Base-by-base conservation (phyloP, 2,329 filamentous ascomycete species). In the Clarireedia paspali region DNA sequence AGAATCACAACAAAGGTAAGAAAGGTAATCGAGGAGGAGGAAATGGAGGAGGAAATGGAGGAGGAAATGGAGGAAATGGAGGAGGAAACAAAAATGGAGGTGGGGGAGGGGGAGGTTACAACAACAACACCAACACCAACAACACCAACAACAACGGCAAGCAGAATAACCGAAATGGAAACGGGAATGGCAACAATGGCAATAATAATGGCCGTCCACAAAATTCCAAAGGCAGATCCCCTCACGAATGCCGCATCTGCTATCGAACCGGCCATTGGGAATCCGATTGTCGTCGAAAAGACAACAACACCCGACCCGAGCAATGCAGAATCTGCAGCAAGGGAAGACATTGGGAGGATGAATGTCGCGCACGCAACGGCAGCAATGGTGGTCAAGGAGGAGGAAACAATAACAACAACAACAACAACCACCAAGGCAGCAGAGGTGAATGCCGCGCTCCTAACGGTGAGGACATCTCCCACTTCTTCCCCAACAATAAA, bases 281-380 rank as follows among this genome's bases (percentile, higher is more conserved):
- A 50, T 49, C 46, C 1, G 26, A 34, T 15, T 55, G 52, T 42
- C 45, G 26, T 3, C n/a, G 24, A 0, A 55, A 42, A 27, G 52
- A 4, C 20, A 40, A 23, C 26, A 34, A 50, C 26, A 5, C 3
- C 36, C n/a, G 5, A 34, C 27, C 20, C 1, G 14, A 15, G 0
- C 23, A 14, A 7, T 55, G 52, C 42, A 6, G 52, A 7, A 38
- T 30, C 15, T 55, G 52, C 15, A 15, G 10, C 15, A 17, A 23
- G 42, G 46, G 36, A 6, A 42, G 42, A n/a, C 52, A 55, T 36
- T 55, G 52, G 52, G 52, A 55, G 24, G 26, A 55, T 50, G 45
- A 44, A 14, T 55, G 52, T 42, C n/a, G 51, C 12, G 20, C 15
- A 3, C 47, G 44, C 42, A 54, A 40, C 5, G 26, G 23, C 5